Evolutionary conservation across 768 basidiomycete species (phyloP).

Genomic region (Lepiota subincarnata): DNA sequence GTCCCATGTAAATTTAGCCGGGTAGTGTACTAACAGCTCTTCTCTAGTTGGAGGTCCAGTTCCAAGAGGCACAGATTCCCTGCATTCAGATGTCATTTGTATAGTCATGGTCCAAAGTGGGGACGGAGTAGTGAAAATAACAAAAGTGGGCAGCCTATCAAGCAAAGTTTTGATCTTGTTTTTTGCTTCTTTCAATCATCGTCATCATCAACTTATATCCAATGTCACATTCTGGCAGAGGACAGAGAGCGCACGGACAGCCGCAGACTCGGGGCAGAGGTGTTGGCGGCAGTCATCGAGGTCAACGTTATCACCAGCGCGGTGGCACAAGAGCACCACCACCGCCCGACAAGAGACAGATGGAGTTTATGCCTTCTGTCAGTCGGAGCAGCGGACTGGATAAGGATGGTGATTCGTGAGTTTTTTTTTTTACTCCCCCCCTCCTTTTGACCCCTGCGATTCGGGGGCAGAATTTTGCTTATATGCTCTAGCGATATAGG

Average conservation of each 20-base stretch:
- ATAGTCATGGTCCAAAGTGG: background rate
- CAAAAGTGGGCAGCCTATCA: too few relatives aligned
- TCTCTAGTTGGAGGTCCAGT: slow-evolving; percentile 66
- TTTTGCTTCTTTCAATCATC: too few relatives aligned
- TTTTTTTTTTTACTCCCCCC: too few relatives aligned
- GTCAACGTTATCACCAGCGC: background rate
- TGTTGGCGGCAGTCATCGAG: slow-evolving; percentile 8
- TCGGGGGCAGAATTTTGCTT: slow-evolving; percentile 19
- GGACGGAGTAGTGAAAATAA: background rate
- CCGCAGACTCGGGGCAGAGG: slow-evolving; percentile 13
- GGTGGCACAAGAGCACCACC: background rate
- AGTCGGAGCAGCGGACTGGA: slow-evolving; percentile 76
- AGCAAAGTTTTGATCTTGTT: too few relatives aligned
- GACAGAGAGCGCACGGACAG: slow-evolving; percentile 16
- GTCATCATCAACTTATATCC: too few relatives aligned
- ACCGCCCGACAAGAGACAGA: slow-evolving; percentile 27
- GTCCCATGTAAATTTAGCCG: slow-evolving; percentile 70
- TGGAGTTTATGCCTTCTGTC: slow-evolving; percentile 68
- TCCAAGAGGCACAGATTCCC: slow-evolving; percentile 34
- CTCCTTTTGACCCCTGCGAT: too few relatives aligned
- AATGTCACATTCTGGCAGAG: too few relatives aligned
- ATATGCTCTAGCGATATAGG: slow-evolving; percentile 39
- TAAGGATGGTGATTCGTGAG: slow-evolving; percentile 74
- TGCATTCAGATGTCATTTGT: background rate
- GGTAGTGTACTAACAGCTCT: slow-evolving; percentile 66